Evolutionary conservation across 2,329 filamentous ascomycete genomes (phyloP).

Genomic region (Harringtonia aguacate): DNA sequence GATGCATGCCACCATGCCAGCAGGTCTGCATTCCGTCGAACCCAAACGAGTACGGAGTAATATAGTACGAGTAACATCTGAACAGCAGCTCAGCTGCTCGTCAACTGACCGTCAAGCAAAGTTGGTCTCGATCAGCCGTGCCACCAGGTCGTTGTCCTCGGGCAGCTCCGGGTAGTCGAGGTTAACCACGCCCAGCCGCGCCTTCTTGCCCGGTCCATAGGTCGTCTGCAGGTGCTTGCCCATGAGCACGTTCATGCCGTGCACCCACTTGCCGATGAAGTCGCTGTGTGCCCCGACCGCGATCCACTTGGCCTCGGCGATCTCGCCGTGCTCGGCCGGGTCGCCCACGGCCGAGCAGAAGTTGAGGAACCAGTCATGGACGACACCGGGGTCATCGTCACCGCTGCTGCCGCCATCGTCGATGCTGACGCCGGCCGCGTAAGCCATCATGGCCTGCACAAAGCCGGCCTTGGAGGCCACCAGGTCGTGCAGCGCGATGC

Average conservation of each 20-base stretch:
- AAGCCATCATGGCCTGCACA: slow-evolving; percentile 25
- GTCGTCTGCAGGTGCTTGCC: slow-evolving; percentile 19
- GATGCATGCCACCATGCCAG: too few relatives aligned
- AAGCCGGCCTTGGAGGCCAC: slow-evolving; percentile 26
- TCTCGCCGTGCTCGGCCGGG: slow-evolving; percentile 22
- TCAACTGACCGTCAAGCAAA: slow-evolving; percentile 14
- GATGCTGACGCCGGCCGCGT: slow-evolving; percentile 15
- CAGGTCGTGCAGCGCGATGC: slow-evolving; percentile 25
- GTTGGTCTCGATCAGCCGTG: slow-evolving; percentile 28
- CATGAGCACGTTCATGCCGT: slow-evolving; percentile 29
- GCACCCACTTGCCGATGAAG: slow-evolving; percentile 27
- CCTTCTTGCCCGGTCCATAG: slow-evolving; percentile 13
- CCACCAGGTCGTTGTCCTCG: slow-evolving; percentile 27
- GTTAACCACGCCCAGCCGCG: slow-evolving; percentile 17
- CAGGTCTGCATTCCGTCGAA: too few relatives aligned
- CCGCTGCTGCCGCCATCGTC: slow-evolving; percentile 6
- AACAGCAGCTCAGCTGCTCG: too few relatives aligned
- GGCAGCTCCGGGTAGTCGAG: slow-evolving; percentile 19
- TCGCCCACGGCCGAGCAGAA: slow-evolving; percentile 32
- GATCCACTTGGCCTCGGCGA: slow-evolving; percentile 30
- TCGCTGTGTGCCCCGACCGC: slow-evolving; percentile 30
- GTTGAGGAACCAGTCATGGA: slow-evolving; percentile 18
- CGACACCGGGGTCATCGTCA: too few relatives aligned
- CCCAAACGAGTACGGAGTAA: too few relatives aligned
- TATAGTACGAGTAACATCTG: too few relatives aligned